phyloP scores from a whole-genome alignment of 2,329 filamentous ascomycete species.

The Colletotrichum ledebouriae region DNA sequence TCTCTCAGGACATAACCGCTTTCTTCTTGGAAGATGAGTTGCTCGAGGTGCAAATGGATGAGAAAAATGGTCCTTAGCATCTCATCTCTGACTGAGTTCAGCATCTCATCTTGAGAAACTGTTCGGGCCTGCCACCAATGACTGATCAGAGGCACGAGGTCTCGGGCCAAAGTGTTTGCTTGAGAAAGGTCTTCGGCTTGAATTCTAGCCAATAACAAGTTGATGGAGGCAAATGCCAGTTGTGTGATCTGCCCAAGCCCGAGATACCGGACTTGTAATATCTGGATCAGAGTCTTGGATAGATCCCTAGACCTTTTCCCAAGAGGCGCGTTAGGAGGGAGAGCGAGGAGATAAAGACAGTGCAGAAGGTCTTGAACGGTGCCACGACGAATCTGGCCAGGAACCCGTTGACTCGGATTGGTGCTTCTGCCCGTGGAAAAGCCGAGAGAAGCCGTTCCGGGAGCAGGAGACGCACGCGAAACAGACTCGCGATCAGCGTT shows the following conservation, averaged over 20 bases:
- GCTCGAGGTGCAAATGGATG: constrained; percentile 73
- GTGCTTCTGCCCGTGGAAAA: constrained; percentile 48
- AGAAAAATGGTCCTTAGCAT: constrained; percentile 80
- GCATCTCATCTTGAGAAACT: constrained; percentile 69
- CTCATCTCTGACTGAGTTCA: constrained; percentile 78
- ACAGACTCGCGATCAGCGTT: constrained; percentile 54
- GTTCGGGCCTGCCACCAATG: constrained; percentile 84
- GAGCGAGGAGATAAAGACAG: constrained; percentile 74
- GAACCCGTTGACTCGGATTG: constrained; percentile 44
- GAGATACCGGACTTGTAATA: constrained; percentile 71
- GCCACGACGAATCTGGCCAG: constrained; percentile 42
- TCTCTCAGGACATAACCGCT: constrained; percentile 57
- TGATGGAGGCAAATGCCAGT: constrained; percentile 81
- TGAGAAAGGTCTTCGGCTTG: constrained; percentile 77
- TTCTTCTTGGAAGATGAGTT: constrained; percentile 61
- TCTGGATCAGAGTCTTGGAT: constrained; percentile 67
- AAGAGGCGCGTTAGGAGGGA: constrained; percentile 77
- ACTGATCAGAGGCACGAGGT: constrained; percentile 78
- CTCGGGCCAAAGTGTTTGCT: constrained; percentile 69
- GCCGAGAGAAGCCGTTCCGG: constrained; percentile 51
- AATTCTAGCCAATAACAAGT: constrained; percentile 74
- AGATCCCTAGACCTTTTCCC: constrained; percentile 68
- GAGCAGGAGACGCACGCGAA: constrained; percentile 63
- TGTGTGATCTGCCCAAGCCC: constrained; percentile 76
- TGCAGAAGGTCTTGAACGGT: constrained; percentile 67